phyloP scores from a whole-genome alignment of 495 filamentous ascomycete species.

The Usnea hakonensis region DNA sequence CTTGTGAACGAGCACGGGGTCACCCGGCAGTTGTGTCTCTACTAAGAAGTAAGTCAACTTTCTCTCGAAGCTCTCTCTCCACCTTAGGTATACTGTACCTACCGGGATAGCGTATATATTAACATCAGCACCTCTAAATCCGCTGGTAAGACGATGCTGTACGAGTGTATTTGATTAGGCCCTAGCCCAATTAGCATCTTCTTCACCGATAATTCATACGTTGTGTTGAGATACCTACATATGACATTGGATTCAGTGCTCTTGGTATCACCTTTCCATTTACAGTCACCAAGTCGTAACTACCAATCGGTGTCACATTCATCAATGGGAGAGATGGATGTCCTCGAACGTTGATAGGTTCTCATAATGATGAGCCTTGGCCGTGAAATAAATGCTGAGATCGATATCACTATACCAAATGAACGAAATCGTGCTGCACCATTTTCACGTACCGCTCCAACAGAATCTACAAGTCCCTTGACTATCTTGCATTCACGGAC shows the following conservation, averaged over 20 bases:
- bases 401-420: no score
- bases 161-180: not conserved
- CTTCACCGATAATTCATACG: not conserved
- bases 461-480: no score
- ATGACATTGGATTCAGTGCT: constrained; percentile 4
- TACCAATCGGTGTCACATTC: constrained; percentile 30
- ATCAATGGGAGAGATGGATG: no score
- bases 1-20: constrained; percentile 20
- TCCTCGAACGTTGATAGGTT: no score
- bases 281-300: constrained; percentile 6
- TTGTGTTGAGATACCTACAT: not conserved
- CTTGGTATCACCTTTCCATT: constrained; percentile 5
- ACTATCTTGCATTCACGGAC: no score
- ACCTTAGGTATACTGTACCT: constrained; percentile 3
- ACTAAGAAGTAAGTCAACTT: not conserved
- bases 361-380: no score
- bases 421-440: no score
- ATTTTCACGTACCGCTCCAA: no score
- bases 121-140: not conserved
- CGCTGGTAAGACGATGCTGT: not conserved
- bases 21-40: constrained; percentile 18
- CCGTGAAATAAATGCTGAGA: no score
- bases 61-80: not conserved
- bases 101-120: not conserved
- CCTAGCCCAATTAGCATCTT: not conserved